Conservation (phyloP, 176 grass and related monocot genomes). For the Ananas comosus region DNA sequence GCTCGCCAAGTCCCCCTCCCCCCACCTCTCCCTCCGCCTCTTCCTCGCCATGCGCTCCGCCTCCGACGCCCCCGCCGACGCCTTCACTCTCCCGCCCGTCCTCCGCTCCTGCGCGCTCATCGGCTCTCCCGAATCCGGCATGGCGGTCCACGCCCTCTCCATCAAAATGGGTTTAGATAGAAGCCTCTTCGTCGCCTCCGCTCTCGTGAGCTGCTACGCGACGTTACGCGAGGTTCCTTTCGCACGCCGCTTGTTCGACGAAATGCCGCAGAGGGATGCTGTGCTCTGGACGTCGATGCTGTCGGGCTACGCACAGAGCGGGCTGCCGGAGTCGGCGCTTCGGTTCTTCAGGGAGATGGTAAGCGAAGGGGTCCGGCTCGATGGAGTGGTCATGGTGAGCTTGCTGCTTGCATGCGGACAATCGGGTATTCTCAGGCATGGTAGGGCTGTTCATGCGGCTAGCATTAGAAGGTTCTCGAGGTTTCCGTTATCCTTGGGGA, state of each 20-base stretch:
- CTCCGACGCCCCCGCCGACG: slow-evolving; percentile 23
- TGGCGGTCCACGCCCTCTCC: slow-evolving; percentile 37
- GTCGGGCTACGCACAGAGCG: slow-evolving; percentile 44
- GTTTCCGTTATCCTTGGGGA: slow-evolving; percentile 35
- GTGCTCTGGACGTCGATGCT: slow-evolving; percentile 78
- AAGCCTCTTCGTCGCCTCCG: slow-evolving; percentile 48
- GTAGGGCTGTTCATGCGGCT: slow-evolving; percentile 40
- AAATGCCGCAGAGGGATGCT: slow-evolving; percentile 46
- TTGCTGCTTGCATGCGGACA: slow-evolving; percentile 48
- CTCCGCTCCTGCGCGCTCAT: slow-evolving; percentile 42
- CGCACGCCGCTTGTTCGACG: slow-evolving; percentile 54
- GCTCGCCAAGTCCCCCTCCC: slow-evolving; percentile 37
- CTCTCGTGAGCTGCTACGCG: slow-evolving; percentile 35
- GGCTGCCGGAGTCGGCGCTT: slow-evolving; percentile 31
- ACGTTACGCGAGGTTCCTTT: slow-evolving; percentile 26
- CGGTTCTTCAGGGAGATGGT: slow-evolving; percentile 46
- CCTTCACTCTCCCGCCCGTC: slow-evolving; percentile 55
- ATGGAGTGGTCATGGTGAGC: slow-evolving; percentile 66
- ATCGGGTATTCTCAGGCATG: slow-evolving; percentile 34
- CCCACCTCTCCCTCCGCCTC: slow-evolving; percentile 22
- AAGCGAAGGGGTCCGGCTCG: slow-evolving; percentile 20
- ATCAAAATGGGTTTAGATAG: slow-evolving; percentile 36
- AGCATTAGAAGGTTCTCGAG: slow-evolving; percentile 28
- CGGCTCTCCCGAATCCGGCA: slow-evolving; percentile 16
- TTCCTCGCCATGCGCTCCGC: slow-evolving; percentile 26